Evolutionary conservation across 345 rosid species (phyloP).

Genomic region (Fremontodendron californicum): DNA sequence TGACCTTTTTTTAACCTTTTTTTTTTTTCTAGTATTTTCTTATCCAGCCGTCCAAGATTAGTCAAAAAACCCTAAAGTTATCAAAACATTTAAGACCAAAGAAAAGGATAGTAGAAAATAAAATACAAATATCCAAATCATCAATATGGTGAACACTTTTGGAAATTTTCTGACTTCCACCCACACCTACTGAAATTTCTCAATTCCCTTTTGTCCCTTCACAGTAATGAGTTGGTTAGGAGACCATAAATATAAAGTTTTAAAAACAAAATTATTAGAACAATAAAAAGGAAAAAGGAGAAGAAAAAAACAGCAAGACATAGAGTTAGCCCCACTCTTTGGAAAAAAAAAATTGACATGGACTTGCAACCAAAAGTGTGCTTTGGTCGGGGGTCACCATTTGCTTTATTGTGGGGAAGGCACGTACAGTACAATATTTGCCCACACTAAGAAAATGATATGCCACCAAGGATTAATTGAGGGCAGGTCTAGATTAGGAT

Average conservation of each 20-base stretch:
- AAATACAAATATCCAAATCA: neutral
- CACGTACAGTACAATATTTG: neutral
- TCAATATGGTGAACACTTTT: neutral
- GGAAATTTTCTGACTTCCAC: slow-evolving; percentile 7
- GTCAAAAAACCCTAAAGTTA: slow-evolving; percentile 16
- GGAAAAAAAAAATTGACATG: slow-evolving; percentile 7
- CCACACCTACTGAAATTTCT: neutral
- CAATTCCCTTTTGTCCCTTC: neutral
- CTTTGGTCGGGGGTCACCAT: slow-evolving; percentile 21
- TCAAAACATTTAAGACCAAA: neutral
- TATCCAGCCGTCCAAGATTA: slow-evolving; percentile 23
- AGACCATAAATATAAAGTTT: neutral
- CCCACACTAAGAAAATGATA: neutral
- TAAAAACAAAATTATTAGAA: slow-evolving; percentile 11
- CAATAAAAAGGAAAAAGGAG: neutral
- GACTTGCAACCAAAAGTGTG: slow-evolving; percentile 28
- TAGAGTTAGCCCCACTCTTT: slow-evolving; percentile 17
- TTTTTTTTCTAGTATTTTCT: neutral
- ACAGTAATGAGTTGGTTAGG: neutral
- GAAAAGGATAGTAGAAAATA: neutral
- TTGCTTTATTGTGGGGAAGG: slow-evolving; percentile 26
- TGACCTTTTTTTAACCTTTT: neutral
- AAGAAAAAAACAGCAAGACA: neutral
- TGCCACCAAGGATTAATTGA: neutral
- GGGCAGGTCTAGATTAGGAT: neutral